Conservation (phyloP, 129 eudicot genomes). For the Arctium minus region DNA sequence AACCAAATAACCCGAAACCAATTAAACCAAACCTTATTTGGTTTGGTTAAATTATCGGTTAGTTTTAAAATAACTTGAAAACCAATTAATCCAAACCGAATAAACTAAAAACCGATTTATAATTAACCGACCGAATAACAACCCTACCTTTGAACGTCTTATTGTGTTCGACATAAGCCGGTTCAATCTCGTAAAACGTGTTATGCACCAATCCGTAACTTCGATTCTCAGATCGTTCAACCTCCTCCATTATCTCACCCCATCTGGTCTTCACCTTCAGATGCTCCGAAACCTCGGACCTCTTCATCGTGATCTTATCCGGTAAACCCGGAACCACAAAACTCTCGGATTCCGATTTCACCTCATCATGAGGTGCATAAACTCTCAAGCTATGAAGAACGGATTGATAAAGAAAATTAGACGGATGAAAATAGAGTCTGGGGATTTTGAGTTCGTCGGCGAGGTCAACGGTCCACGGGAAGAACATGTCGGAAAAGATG, state of each 20-base stretch:
- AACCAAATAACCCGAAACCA: no score
- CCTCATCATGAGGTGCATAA: conserved; percentile 23
- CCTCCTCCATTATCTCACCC: neutral
- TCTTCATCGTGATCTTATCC: conserved; percentile 31
- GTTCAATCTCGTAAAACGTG: conserved; percentile 48
- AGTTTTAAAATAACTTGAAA: no score
- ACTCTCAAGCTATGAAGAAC: conserved; percentile 21
- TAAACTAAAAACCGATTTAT: no score
- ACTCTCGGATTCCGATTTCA: conserved; percentile 21
- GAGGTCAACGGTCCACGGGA: conserved; percentile 45
- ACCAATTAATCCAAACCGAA: no score
- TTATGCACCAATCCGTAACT: conserved; percentile 44
- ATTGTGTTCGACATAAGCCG: conserved; percentile 34
- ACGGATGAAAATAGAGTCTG: conserved; percentile 31
- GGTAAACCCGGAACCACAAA: conserved; percentile 40
- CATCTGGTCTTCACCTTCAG: neutral
- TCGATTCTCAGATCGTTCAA: conserved; percentile 23
- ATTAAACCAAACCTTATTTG: no score
- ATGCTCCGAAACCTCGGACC: conserved; percentile 24
- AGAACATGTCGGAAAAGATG: conserved; percentile 48
- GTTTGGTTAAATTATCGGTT: no score
- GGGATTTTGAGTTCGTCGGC: conserved; percentile 46
- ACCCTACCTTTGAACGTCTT: neutral
- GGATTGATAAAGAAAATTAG: conserved; percentile 22
- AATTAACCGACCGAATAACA: no score